Percentiles rank a stretch among this genome's conserved stretches.
These are phyloP conservation scores for Penicillium sp. DNA, from an alignment of 2,329 filamentous ascomycete species.

Conservation along the genomic window DNA sequence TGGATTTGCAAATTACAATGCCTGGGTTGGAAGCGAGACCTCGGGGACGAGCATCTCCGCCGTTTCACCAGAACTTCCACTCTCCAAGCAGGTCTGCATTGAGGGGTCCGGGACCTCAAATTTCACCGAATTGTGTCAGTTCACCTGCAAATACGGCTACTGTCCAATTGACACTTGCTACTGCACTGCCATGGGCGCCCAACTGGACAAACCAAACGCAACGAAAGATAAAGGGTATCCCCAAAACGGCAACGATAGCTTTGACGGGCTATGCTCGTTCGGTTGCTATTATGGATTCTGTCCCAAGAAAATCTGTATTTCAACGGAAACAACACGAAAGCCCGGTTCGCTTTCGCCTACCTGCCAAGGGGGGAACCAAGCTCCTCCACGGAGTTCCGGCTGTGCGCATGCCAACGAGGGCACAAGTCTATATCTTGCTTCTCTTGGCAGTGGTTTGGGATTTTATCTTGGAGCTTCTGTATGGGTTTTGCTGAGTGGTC, in stretches of 20 bases:
- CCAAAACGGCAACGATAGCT: conserved; percentile 10
- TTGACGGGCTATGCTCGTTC: conserved; percentile 16
- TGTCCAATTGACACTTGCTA: conserved; percentile 18
- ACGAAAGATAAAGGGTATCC: conserved; percentile 12
- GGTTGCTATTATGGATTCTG: conserved; percentile 19
- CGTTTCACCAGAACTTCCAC: conserved; percentile 5
- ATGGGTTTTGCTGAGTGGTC: background rate
- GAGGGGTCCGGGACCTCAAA: conserved; percentile 9
- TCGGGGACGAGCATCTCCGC: conserved; percentile 4
- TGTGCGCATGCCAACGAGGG: background rate
- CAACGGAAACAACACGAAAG: background rate
- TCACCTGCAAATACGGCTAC: conserved; percentile 17
- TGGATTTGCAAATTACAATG: conserved; percentile 42
- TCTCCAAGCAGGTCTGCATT: conserved; percentile 15
- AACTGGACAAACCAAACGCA: conserved; percentile 5
- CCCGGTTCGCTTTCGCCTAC: background rate
- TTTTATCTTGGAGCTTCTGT: background rate
- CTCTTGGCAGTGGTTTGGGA: background rate
- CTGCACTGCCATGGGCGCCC: conserved; percentile 15
- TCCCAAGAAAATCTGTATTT: background rate
- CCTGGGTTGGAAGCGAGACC: conserved; percentile 38
- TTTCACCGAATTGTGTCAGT: conserved; percentile 12
- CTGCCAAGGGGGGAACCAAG: background rate
- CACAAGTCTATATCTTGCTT: background rate
- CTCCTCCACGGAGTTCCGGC: background rate